Percentiles rank a stretch among this genome's conserved stretches.
Evolutionary conservation across 768 basidiomycete genomes (phyloP).

Genomic region (Rhizopogon sp.): DNA sequence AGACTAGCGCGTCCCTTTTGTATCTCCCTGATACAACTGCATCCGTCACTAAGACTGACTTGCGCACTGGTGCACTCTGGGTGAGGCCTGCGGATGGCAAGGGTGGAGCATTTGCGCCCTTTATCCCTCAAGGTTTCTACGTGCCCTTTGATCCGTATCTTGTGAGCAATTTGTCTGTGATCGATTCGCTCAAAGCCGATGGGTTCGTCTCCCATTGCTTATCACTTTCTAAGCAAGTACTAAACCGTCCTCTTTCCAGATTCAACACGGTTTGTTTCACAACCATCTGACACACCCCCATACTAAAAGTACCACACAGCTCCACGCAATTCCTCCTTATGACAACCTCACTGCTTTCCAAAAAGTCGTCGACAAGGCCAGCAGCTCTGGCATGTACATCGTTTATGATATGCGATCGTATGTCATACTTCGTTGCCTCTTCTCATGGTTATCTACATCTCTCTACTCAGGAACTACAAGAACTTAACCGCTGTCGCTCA

Average conservation of each 20-base stretch:
- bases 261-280: conserved; percentile 16
- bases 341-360: conserved; percentile 40
- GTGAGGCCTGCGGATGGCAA: conserved; percentile 26
- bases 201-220: conserved; percentile 29
- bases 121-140: conserved; percentile 75
- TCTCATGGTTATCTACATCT: background rate
- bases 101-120: conserved; percentile 25
- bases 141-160: conserved; percentile 55
- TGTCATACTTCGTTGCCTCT: conserved; percentile 4
- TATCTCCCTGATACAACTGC: conserved; percentile 34
- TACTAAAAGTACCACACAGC: conserved; percentile 33
- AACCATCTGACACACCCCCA: background rate
- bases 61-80: conserved; percentile 40
- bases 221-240: too few relatives aligned
- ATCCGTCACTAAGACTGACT: conserved; percentile 44
- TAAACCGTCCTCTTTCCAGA: too few relatives aligned
- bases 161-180: conserved; percentile 42
- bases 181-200: conserved; percentile 54
- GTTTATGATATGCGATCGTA: conserved; percentile 78
- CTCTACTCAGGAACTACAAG: conserved; percentile 43
- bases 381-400: conserved; percentile 42
- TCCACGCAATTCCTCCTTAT: conserved; percentile 71
- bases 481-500: conserved; percentile 55
- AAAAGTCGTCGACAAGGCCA: conserved; percentile 12
- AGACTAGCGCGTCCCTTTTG: conserved; percentile 26